Evolutionary conservation across 192 early-diverging fungal species (phyloP).

Genomic region (Backusella sp.): DNA sequence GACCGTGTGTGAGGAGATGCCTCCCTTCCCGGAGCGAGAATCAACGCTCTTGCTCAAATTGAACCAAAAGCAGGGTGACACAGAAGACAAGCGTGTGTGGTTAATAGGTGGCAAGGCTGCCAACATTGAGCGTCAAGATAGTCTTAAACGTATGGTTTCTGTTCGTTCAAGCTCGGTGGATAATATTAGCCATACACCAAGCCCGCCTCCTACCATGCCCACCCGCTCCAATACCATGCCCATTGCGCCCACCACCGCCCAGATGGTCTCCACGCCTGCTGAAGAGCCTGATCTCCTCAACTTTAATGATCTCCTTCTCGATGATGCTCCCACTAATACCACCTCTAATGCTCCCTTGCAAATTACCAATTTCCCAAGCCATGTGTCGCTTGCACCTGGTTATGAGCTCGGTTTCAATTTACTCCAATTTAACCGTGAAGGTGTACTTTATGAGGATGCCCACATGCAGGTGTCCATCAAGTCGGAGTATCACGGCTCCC

Average conservation of each 20-base stretch:
- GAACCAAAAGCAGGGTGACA: slow-evolving; percentile 84
- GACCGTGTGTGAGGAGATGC: slow-evolving; percentile 98
- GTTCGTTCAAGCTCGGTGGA: slow-evolving; percentile 20
- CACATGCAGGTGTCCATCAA: slow-evolving; percentile 91
- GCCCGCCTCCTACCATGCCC: neutral
- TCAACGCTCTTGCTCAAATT: slow-evolving; percentile 83
- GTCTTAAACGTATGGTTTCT: slow-evolving; percentile 35
- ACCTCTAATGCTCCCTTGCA: slow-evolving; percentile 17
- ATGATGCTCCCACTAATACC: neutral
- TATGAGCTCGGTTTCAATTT: slow-evolving; percentile 56
- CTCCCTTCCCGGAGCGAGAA: slow-evolving; percentile 92
- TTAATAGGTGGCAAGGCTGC: slow-evolving; percentile 86
- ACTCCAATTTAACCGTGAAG: slow-evolving; percentile 73
- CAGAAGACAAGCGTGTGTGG: slow-evolving; percentile 96
- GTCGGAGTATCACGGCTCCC: slow-evolving; percentile 87
- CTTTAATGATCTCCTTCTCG: slow-evolving; percentile 31
- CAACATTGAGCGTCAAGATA: slow-evolving; percentile 59
- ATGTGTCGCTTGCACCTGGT: slow-evolving; percentile 48
- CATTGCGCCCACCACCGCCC: neutral
- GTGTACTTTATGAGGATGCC: slow-evolving; percentile 89
- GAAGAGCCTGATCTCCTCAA: slow-evolving; percentile 36
- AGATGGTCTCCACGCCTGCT: neutral
- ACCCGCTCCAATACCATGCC: slow-evolving; percentile 10
- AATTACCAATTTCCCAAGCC: slow-evolving; percentile 31
- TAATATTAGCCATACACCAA: neutral